Evolutionary conservation across 805 yeast species (phyloP).

Genomic region (Saccharomycopsis guyanensis): DNA sequence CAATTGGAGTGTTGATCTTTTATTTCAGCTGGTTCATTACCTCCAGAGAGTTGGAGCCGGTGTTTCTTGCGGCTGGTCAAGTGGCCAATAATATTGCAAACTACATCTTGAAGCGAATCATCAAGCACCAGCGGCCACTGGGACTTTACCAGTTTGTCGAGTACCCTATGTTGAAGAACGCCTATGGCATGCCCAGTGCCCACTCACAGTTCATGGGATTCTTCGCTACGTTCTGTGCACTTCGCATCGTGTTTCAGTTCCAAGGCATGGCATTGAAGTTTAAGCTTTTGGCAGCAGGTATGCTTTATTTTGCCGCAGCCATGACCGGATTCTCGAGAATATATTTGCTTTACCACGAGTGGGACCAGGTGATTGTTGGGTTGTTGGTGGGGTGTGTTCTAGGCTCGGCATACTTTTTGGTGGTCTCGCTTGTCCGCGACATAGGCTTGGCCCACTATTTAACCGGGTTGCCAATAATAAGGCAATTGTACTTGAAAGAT

Average conservation of each 20-base stretch:
- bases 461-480: constrained; percentile 48
- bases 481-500: constrained; percentile 50
- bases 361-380: constrained; percentile 71
- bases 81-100: constrained; percentile 68
- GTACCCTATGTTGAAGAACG: constrained; percentile 37
- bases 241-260: constrained; percentile 35
- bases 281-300: constrained; percentile 17
- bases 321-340: constrained; percentile 65
- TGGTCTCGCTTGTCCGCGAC: constrained; percentile 50
- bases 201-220: constrained; percentile 95
- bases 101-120: constrained; percentile 51
- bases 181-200: constrained; percentile 96
- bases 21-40: constrained; percentile 78
- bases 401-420: constrained; percentile 51
- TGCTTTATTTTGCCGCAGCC: constrained; percentile 26
- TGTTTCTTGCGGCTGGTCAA: constrained; percentile 80
- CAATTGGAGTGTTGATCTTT: constrained; percentile 70
- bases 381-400: constrained; percentile 48
- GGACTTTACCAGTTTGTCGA: constrained; percentile 31
- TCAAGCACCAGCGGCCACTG: constrained; percentile 73
- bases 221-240: constrained; percentile 49
- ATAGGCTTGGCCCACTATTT: constrained; percentile 62
- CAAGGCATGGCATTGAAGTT: background rate
- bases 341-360: constrained; percentile 69
- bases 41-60: constrained; percentile 80